These are phyloP conservation scores for Ceriops decandra DNA, from an alignment of 345 rosid genomes.

Conservation along the genomic window DNA sequence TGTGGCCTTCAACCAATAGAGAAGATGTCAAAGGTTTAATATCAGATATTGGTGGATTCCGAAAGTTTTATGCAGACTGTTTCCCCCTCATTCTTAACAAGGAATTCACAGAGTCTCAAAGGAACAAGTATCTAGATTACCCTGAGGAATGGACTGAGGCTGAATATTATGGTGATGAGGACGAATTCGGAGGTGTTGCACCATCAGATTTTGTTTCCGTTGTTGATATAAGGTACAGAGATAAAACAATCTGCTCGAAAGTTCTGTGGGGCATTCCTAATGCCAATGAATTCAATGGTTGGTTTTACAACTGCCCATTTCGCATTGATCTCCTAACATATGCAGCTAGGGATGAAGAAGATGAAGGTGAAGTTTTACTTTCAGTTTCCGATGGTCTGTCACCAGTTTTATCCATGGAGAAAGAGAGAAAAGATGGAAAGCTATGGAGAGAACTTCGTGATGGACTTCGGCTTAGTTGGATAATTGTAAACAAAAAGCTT, in stretches of 20 bases:
- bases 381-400: conserved; percentile 66
- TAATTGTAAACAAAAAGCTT: conserved; percentile 56
- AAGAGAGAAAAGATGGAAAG: conserved; percentile 69
- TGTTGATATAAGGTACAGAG: conserved; percentile 62
- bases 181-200: conserved; percentile 44
- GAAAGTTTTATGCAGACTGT: conserved; percentile 71
- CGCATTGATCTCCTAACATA: conserved; percentile 55
- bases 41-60: conserved; percentile 60
- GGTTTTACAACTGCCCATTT: conserved; percentile 76
- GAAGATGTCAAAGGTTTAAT: conserved; percentile 61
- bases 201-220: conserved; percentile 66
- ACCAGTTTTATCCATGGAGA: conserved; percentile 56
- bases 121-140: conserved; percentile 51
- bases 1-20: conserved; percentile 72
- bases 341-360: conserved; percentile 43
- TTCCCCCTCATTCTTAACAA: conserved; percentile 70
- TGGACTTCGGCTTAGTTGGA: conserved; percentile 71
- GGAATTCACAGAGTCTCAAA: conserved; percentile 50
- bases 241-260: conserved; percentile 57
- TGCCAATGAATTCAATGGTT: conserved; percentile 55
- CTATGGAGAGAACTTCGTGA: conserved; percentile 68
- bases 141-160: conserved; percentile 73
- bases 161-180: conserved; percentile 59
- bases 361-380: conserved; percentile 47
- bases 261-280: conserved; percentile 72